Conservation (phyloP, 2,329 filamentous ascomycete species). For the Clonostachys rhizophaga region DNA sequence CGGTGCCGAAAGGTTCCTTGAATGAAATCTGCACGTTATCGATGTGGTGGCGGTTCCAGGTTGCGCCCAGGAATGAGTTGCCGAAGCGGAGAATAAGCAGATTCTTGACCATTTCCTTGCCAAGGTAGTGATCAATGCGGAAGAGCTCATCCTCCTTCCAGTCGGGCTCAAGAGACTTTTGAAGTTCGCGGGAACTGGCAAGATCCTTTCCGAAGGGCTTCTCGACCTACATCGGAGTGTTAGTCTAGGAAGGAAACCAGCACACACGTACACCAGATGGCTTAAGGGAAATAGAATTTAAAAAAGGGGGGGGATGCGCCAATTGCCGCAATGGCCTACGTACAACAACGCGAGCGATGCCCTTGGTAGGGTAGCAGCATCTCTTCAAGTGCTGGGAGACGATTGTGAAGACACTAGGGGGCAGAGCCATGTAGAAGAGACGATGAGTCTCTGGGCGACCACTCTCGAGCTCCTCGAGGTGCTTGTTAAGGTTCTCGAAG, state of each 20-base stretch:
- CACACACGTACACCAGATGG: not conserved
- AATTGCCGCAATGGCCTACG: conserved; percentile 23
- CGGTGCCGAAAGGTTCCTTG: conserved; percentile 98
- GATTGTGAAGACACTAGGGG: conserved; percentile 95
- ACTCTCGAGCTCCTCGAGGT: conserved; percentile 81
- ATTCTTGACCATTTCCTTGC: conserved; percentile 99
- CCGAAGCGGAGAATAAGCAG: conserved; percentile 96
- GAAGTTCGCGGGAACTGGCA: conserved; percentile 86
- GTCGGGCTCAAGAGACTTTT: conserved; percentile 91
- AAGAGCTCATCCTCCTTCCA: conserved; percentile 99
- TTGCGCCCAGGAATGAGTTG: conserved; percentile 97
- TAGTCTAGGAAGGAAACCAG: conserved; percentile 5
- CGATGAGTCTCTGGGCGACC: conserved; percentile 80
- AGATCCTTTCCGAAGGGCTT: conserved; percentile 99
- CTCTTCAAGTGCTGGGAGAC: conserved; percentile 96
- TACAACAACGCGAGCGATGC: conserved; percentile 92
- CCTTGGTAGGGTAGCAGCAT: conserved; percentile 90
- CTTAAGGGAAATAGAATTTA: not conserved
- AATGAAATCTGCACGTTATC: conserved; percentile 99
- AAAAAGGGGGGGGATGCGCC: not conserved
- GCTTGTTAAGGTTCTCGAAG: conserved; percentile 79
- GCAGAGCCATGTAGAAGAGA: conserved; percentile 98
- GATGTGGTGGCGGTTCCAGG: conserved; percentile 99
- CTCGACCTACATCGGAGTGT: conserved; percentile 65
- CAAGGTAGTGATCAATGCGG: conserved; percentile 98